Evolutionary conservation across 2,329 filamentous ascomycete genomes (phyloP), one percentile per base, ranked within the genome.

Genomic region (Aspergillus sojae): DNA sequence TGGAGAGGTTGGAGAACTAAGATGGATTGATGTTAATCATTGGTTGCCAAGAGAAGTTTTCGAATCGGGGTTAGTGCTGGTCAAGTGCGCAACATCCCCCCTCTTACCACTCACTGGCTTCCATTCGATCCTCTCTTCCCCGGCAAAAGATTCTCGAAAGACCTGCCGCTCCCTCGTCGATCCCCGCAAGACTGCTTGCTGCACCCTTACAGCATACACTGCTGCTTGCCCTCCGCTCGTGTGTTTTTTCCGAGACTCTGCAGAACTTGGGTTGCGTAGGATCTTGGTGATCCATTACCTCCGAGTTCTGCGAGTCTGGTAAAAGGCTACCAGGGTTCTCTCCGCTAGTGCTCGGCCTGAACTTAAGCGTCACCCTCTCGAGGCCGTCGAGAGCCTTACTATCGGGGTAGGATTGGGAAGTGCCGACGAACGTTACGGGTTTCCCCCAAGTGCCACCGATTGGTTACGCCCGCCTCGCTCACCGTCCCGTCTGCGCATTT

Each of bases 261-360:
- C 67, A 66, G 67, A 66, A 68, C 70, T 70, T 65, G 68, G 52
- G 69, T 71, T 67, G 70, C 66, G 57, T 64, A 70, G 65, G 63
- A 64, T 66, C 63, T 60, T 57, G 52, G 62, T 60, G 63, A 63
- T 65, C 62, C 66, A 62, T 65, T 68, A 66, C 69, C 71, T 71
- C 72, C 71, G 71, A 72, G 70, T 73, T 73, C 72, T 72, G 64
- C 69, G 65, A 70, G 65, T 68, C 70, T 68, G 58, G 48, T 52
- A 60, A 57, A 70, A 70, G 67, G 65, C 68, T 68, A 69, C 68
- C 67, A 62, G 67, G 61, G 65, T 71, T 67, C 68, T 69, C 69
- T 68, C 69, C 70, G 62, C 65, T 64, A 65, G 56, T 65, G 58
- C 66, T 59, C 59, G 63, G 53, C 58, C 60, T 67, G 61, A 52